Evolutionary conservation across 75 land plant species (phyloP).

Genomic region (Ceratopteris richardii): DNA sequence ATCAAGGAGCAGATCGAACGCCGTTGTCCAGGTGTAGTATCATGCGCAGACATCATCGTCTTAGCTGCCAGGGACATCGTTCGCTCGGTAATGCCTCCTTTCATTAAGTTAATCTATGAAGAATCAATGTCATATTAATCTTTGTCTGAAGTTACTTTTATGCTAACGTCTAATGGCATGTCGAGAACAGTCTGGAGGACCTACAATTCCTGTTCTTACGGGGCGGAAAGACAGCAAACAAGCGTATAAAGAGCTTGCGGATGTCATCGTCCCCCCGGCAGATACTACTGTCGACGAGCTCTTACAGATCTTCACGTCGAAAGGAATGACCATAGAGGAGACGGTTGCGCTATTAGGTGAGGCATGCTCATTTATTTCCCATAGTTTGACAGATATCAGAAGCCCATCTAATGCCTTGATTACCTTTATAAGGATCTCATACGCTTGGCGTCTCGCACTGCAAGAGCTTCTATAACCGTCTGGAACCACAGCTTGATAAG

Average conservation of each 20-base stretch:
- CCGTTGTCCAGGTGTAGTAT: conserved; percentile 32
- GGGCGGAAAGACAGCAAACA: conserved; percentile 27
- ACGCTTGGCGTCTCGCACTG: conserved; percentile 34
- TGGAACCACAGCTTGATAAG: neutral
- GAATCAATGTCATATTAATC: neutral
- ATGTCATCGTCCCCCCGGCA: conserved; percentile 16
- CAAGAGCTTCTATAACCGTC: conserved; percentile 13
- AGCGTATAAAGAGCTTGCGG: conserved; percentile 11
- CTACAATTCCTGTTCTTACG: conserved; percentile 13
- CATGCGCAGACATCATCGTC: conserved; percentile 42
- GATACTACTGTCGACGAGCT: conserved; percentile 11
- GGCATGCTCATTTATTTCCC: neutral
- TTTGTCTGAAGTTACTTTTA: neutral
- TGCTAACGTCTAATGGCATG: neutral
- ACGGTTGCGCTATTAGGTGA: conserved; percentile 28
- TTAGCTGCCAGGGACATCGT: conserved; percentile 39
- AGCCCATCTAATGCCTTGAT: too few relatives aligned
- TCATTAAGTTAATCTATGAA: neutral
- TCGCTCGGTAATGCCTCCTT: conserved; percentile 5
- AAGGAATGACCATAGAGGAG: conserved; percentile 18
- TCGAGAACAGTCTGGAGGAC: conserved; percentile 27
- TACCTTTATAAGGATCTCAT: conserved; percentile 27
- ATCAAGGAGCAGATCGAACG: conserved; percentile 11
- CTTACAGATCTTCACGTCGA: conserved; percentile 1
- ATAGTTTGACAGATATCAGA: too few relatives aligned